Conservation (phyloP, 164 flowering plant genomes). For the Vitis vinifera region ASM3070453v1 NC_081816.1:8336001-8336500, state of each 20-base stretch:
- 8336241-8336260: constrained; percentile 81
- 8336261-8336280: constrained; percentile 76
- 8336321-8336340: too few relatives aligned
- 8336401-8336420: constrained; percentile 71
- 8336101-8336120: background rate
- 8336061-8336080: background rate
- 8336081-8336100: background rate
- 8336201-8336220: constrained; percentile 56
- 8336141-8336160: constrained; percentile 36
- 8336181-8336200: constrained; percentile 62
- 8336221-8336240: constrained; percentile 67
- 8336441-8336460: constrained; percentile 54
- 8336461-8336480: constrained; percentile 48
- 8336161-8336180: constrained; percentile 55
- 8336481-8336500: constrained; percentile 39
- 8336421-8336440: constrained; percentile 69
- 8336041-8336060: constrained; percentile 2
- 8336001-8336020: constrained; percentile 76
- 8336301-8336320: background rate
- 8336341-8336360: background rate
- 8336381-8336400: constrained; percentile 66
- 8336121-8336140: constrained; percentile 43
- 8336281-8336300: constrained; percentile 57
- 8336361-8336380: background rate
- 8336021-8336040: constrained; percentile 44